Evolutionary conservation across 495 filamentous ascomycete species (phyloP), one percentile per base, ranked within the genome.

Genomic region (Talaromyces liani): DNA sequence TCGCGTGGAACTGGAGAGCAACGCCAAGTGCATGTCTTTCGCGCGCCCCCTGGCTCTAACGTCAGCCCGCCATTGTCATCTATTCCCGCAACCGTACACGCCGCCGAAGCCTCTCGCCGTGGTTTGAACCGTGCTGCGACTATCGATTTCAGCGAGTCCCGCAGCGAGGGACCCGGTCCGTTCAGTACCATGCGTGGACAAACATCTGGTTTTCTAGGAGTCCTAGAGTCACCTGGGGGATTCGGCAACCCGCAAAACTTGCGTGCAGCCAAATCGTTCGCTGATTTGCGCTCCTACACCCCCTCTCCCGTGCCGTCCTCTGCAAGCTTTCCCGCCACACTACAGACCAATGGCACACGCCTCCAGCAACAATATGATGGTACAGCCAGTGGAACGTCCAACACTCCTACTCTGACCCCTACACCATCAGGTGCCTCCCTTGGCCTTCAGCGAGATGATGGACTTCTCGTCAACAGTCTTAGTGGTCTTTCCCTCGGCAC

Each of bases 261-360:
- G n/a, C 89, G 94, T 24, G 90, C 89, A 33, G 94, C 95, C 66
- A 98, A 98, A 78, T 97, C 93, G 22, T 96, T 96, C 71, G 94
- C 93, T 53, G 94, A 98, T 73, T 78, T 98, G 65, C 90, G 93
- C 64, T 94, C 93, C 2, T 95, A 93, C 75, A 96, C 93, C 8
- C 94, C 94, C 14, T 97, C 93, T 63, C 93, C 94, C 4, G 93
- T 90, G 18, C 88, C 91, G 3, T 97, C 94, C 4, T 88, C 89
- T 12, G 89, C 89, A 20, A 93, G 91, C 80, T 93, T 94, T 72
- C 90, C 90, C n/a, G 85, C 85, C 45, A 80, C 84, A 34, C 77
- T 91, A 57, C 81, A 83, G 69, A 82, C 85, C 64, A 88, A 87
- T 69, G 79, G 85, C 25, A 79, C 85, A 47, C 82, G 89, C 29